Base-by-base conservation (phyloP, 2,329 filamentous ascomycete species). In the Coniella vitis region DNA sequence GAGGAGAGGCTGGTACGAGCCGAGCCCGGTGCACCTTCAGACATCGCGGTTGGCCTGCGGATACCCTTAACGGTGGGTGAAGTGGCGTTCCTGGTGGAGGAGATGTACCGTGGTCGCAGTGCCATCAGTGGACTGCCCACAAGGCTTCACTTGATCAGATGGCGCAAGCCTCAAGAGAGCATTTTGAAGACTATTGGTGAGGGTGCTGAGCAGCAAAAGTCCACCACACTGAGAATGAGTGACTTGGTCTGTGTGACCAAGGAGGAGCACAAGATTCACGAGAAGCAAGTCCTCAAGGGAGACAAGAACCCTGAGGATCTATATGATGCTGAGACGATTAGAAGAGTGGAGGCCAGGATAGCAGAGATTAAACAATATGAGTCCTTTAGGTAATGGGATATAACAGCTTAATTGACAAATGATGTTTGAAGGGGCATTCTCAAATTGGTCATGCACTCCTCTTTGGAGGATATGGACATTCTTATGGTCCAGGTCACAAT, bases 181-280 rank as follows among this genome's bases (percentile, higher is more conserved):
- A 86, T 80, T 55, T 71, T 78, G 49, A 69, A 76, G 40, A 69
- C 65, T 13, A 71, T 88, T 13, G 84, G 90, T 37, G 72, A 79
- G 47, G 75, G 75, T 29, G 78, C 80, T 36, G 75, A 83, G n/a
- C 81, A 83, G 19, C 90, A 97, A 64, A 94, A 87, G 61, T 81
- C 76, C 39, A 83, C 87, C n/a, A 77, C 74, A 3, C 57, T 97
- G 4, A 66, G 73, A 29, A 67, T 91, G 57, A 74, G 76, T 22
- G 84, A 95, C 39, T 63, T 96, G 52, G 90, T 95, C 0, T 87
- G 86, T 58, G 88, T 96, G 87, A 96, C 90, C 1, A 95, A 90
- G 64, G 90, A 96, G 53, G 90, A 96, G 66, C 87, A 86, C 3
- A 69, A 75, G 14, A 75, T 78, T 51, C 93, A 98, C 65, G 87